Evolutionary conservation across 2,329 filamentous ascomycete genomes (phyloP).

Genomic region (Pseudogymnoascus sp.): DNA sequence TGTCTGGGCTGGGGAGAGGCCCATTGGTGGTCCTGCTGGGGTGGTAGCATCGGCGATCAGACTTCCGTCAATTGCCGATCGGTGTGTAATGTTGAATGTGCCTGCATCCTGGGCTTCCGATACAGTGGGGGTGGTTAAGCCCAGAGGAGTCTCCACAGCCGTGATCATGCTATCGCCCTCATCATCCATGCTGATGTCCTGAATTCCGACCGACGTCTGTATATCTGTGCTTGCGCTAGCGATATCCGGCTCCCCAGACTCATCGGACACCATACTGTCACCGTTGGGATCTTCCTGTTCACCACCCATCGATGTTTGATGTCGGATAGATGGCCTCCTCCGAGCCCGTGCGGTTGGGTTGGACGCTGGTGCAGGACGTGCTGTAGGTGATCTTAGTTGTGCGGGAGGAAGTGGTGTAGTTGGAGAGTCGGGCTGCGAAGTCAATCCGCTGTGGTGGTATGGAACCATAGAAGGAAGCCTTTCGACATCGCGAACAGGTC

Average conservation of each 20-base stretch:
- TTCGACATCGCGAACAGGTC: conserved; percentile 75
- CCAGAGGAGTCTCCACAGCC: conserved; percentile 60
- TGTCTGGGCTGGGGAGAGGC: conserved; percentile 60
- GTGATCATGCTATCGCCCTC: conserved; percentile 72
- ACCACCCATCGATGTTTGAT: conserved; percentile 79
- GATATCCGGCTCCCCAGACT: conserved; percentile 69
- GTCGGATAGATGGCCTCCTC: conserved; percentile 77
- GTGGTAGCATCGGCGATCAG: conserved; percentile 65
- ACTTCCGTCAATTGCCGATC: conserved; percentile 76
- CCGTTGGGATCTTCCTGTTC: conserved; percentile 81
- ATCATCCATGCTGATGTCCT: conserved; percentile 70
- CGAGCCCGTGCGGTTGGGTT: conserved; percentile 50
- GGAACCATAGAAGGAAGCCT: conserved; percentile 77
- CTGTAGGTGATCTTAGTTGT: conserved; percentile 51
- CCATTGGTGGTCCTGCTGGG: conserved; percentile 61
- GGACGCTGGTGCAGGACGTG: conserved; percentile 46
- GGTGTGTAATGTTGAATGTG: conserved; percentile 90
- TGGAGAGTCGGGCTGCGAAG: conserved; percentile 87
- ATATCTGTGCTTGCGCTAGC: conserved; percentile 67
- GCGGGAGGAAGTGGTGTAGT: conserved; percentile 72
- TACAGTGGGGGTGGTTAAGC: conserved; percentile 68
- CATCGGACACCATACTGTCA: conserved; percentile 76
- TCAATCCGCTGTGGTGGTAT: conserved; percentile 59
- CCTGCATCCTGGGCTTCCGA: conserved; percentile 80
- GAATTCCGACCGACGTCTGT: conserved; percentile 74